Conservation (phyloP, 805 yeast species). For the Teunomyces pallodes region DNA sequence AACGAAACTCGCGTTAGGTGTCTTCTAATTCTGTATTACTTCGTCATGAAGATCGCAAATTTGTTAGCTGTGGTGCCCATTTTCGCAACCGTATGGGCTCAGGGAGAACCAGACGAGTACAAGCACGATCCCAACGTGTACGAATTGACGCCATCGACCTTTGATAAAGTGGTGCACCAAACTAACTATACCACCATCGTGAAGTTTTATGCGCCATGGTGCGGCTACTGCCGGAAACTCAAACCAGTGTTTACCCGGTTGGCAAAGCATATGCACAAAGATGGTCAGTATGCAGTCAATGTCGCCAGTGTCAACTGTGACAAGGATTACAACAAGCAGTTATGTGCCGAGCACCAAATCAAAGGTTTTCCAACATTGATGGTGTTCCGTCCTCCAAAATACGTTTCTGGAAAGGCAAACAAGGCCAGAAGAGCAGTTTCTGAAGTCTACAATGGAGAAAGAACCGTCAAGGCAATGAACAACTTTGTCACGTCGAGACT, state of each 20-base stretch:
- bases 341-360: constrained; percentile 66
- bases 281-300: constrained; percentile 46
- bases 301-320: constrained; percentile 90
- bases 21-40: neutral
- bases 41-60: constrained; percentile 4
- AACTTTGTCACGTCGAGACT: constrained; percentile 56
- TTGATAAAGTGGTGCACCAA: constrained; percentile 61
- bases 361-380: constrained; percentile 83
- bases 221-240: constrained; percentile 85
- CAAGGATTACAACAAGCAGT: constrained; percentile 55
- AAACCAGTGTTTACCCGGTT: constrained; percentile 63
- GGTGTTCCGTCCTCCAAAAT: constrained; percentile 81
- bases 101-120: constrained; percentile 33
- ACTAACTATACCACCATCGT: constrained; percentile 80
- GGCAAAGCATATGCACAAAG: constrained; percentile 56
- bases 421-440: constrained; percentile 29
- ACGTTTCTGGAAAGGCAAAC: constrained; percentile 22
- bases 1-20: neutral
- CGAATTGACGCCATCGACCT: constrained; percentile 56
- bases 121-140: constrained; percentile 43
- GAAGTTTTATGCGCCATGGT: constrained; percentile 97
- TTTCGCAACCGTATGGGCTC: constrained; percentile 8
- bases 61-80: constrained; percentile 2
- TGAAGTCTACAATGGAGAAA: constrained; percentile 61
- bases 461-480: constrained; percentile 53